phyloP scores from a whole-genome alignment of 2,329 filamentous ascomycete species.

The Fusarium acutatum region DNA sequence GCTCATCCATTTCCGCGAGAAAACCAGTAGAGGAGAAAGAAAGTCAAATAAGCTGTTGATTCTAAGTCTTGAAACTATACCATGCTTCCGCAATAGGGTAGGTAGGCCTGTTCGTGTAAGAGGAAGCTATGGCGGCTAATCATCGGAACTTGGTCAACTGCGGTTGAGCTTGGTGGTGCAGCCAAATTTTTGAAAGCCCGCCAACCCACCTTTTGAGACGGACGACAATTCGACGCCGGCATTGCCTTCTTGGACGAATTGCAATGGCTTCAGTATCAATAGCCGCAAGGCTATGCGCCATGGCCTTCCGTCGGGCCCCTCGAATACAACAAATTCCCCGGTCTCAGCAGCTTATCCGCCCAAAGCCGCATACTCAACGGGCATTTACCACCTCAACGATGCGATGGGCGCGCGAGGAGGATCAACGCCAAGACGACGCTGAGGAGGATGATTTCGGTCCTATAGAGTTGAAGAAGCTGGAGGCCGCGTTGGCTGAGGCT shows the following conservation, averaged over 20 bases:
- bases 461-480: conserved; percentile 45
- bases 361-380: conserved; percentile 34
- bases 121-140: conserved; percentile 34
- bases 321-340: conserved; percentile 36
- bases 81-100: conserved; percentile 6
- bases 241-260: conserved; percentile 37
- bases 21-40: not conserved
- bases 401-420: conserved; percentile 40
- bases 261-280: conserved; percentile 52
- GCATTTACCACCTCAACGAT: conserved; percentile 45
- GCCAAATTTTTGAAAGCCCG: conserved; percentile 46
- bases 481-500: conserved; percentile 42
- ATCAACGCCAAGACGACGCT: conserved; percentile 28
- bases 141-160: conserved; percentile 26
- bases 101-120: conserved; percentile 14
- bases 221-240: conserved; percentile 35
- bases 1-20: conserved; percentile 1
- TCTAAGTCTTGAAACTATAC: not conserved
- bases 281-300: conserved; percentile 49
- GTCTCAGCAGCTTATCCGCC: conserved; percentile 37
- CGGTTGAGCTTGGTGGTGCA: conserved; percentile 22
- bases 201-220: conserved; percentile 27
- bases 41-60: not conserved
- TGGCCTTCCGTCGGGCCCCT: conserved; percentile 46
- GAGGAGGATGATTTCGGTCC: conserved; percentile 39